Conservation (phyloP, 1,284 basidiomycete genomes). For the Bondarzewia mesenterica region DNA sequence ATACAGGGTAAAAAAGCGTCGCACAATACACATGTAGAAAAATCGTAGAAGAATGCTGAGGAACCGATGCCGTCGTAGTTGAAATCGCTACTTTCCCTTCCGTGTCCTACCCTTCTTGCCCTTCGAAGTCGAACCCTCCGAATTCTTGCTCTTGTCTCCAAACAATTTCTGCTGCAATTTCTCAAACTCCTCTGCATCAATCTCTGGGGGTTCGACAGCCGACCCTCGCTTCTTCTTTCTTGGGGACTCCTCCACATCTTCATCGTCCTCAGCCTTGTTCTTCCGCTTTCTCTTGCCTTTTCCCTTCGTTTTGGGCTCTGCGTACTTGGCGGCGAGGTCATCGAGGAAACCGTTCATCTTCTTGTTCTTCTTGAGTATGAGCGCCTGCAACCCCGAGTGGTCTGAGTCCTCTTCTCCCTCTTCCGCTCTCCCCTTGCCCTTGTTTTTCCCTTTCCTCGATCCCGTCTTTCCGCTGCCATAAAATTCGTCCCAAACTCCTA, state of each 20-base stretch:
- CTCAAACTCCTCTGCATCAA: conserved; percentile 63
- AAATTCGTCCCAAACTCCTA: conserved; percentile 95
- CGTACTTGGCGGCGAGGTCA: conserved; percentile 77
- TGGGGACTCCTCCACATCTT: conserved; percentile 34
- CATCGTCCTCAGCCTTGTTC: conserved; percentile 22
- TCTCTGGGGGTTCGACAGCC: conserved; percentile 39
- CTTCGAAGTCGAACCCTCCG: conserved; percentile 21
- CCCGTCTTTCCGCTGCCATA: conserved; percentile 77
- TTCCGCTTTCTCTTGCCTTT: conserved; percentile 43
- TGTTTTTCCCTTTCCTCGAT: conserved; percentile 50
- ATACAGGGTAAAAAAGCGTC: neutral
- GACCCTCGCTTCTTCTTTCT: conserved; percentile 41
- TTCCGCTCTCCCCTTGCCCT: conserved; percentile 33
- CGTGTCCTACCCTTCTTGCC: conserved; percentile 24
- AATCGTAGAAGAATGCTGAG: too few relatives aligned
- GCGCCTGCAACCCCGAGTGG: conserved; percentile 66
- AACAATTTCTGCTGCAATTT: conserved; percentile 55
- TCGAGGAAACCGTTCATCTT: conserved; percentile 69
- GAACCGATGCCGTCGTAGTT: too few relatives aligned
- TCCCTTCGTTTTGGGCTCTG: conserved; percentile 31
- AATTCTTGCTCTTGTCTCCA: conserved; percentile 30
- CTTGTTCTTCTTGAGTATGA: conserved; percentile 76
- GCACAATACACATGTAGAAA: too few relatives aligned
- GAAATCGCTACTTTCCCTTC: conserved; percentile 11
- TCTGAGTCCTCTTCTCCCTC: conserved; percentile 49